Percentiles rank a stretch among this genome's conserved stretches.
Conservation (phyloP, 345 rosid species). For the Salix purpurea region DNA sequence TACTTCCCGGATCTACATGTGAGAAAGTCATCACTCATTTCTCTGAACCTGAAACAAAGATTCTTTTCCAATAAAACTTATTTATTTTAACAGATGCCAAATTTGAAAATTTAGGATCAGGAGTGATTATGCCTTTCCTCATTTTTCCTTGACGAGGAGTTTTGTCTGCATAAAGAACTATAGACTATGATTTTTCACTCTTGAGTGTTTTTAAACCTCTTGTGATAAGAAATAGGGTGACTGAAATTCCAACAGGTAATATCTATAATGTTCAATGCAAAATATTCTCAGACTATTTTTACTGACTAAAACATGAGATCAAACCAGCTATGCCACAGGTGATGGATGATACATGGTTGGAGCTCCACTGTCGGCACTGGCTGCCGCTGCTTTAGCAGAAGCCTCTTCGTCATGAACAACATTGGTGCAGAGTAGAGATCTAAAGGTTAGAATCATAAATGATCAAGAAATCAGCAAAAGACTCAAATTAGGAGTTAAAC, state of each 20-base stretch:
- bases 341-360: constrained; percentile 64
- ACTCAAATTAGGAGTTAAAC: background rate
- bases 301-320: constrained; percentile 16
- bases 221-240: background rate
- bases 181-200: no score
- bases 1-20: no score
- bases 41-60: no score
- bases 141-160: background rate
- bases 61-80: no score
- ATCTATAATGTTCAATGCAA: background rate
- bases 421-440: constrained; percentile 44
- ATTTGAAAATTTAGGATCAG: no score
- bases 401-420: constrained; percentile 18
- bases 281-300: constrained; percentile 5
- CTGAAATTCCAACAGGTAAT: background rate
- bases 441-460: constrained; percentile 14
- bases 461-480: background rate
- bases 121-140: background rate
- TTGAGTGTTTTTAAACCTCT: no score
- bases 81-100: no score
- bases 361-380: constrained; percentile 34
- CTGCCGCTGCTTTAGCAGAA: no score
- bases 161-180: background rate
- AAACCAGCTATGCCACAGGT: constrained; percentile 26
- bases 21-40: no score